These are phyloP conservation scores for Sarocladium strictum DNA, from an alignment of 2,329 filamentous ascomycete genomes.

Conservation along the genomic window DNA sequence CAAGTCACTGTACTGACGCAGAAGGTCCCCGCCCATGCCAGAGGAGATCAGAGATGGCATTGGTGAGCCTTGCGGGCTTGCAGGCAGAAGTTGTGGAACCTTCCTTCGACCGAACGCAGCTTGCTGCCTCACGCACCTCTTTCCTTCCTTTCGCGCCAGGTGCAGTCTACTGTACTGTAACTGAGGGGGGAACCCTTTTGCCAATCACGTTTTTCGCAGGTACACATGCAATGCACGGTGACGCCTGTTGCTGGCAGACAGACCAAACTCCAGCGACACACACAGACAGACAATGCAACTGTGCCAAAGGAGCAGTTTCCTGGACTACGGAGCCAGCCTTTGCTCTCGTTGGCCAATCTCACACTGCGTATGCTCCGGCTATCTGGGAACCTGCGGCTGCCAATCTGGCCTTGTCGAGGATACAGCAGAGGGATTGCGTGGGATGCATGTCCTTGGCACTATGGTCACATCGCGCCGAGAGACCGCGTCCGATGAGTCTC, in stretches of 20 bases:
- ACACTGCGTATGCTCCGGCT: background rate
- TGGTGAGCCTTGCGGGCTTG: slow-evolving; percentile 3
- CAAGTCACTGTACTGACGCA: background rate
- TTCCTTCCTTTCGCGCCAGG: background rate
- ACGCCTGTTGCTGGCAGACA: background rate
- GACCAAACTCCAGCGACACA: no score
- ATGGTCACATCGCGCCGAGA: slow-evolving; percentile 1
- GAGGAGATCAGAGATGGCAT: no score
- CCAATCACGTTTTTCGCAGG: background rate
- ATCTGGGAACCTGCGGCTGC: slow-evolving; percentile 1
- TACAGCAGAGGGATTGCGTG: background rate
- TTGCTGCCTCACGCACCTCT: background rate
- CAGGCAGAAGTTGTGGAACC: slow-evolving; percentile 3
- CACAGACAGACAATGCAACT: background rate
- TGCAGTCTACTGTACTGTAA: background rate
- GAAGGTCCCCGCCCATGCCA: no score
- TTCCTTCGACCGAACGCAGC: background rate
- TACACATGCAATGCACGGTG: background rate
- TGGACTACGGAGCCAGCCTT: background rate
- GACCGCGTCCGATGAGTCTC: background rate
- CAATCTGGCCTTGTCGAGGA: background rate
- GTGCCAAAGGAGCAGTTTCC: background rate
- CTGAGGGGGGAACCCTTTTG: background rate
- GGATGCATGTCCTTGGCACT: background rate
- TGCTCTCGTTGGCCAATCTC: background rate